Evolutionary conservation across 768 basidiomycete genomes (phyloP), one percentile per base, ranked within the genome.

Genomic region (Rhodotorula paludigena): DNA sequence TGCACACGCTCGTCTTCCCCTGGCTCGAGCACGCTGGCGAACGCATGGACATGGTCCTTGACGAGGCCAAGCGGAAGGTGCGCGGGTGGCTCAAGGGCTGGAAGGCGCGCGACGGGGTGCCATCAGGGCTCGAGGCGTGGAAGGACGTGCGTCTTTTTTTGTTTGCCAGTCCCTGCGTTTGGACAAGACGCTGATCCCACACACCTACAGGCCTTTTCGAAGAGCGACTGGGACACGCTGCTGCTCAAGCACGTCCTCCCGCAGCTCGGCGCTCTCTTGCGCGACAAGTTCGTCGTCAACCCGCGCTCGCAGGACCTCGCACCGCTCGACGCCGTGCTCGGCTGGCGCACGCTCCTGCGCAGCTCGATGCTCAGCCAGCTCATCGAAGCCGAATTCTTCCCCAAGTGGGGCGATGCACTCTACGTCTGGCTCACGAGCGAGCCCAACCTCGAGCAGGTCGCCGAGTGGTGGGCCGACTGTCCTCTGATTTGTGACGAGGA

Each of bases 381-480:
- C 20, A 80, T 99, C 69, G 90, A 94, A 77, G 83, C 84, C 10
- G 91, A 92, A 74, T 94, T 98, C 81, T 97, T 97, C 83, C 90
- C 92, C 8, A 94, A 96, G 77, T 99, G 93, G 92, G 82, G 98
- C 66, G 88, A 92, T 56, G 86, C 89, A 30, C 81, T 99, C 32
- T 87, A 93, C 76, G 79, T 90, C 52, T 98, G 96, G 96, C 86
- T 99, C 47, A 55, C 54, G 54, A 82, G 88, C n/a, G 90, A 91
- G 1, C 84, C 81, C 53, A 92, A 86, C 80, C 88, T 91, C 74
- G 90, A 89, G 73, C 91, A 98, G 78, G 91, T 99, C 16, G 89
- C 89, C 6, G 84, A 88, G 66, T 99, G 96, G 96, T 96, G 87
- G 77, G 83, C 77, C 15, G 0, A 14, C 52, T 15, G 35, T 35